These are phyloP conservation scores for Eimeria necatrix DNA, from an alignment of 169 alveolate species.

Conservation along the genomic window DNA sequence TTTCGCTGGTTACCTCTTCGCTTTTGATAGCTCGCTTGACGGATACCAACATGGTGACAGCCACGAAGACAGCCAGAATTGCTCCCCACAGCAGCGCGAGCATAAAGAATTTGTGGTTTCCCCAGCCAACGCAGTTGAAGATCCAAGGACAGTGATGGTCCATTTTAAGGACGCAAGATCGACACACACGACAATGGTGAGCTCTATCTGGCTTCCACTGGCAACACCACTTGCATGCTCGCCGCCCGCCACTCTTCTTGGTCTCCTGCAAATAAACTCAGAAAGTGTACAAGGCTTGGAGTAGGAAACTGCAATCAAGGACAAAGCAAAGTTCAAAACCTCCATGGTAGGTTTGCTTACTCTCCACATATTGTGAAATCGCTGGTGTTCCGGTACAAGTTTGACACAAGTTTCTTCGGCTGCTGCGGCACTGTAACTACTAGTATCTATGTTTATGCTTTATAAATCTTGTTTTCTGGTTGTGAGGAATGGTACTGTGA, in stretches of 20 bases:
- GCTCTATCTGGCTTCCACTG: slow-evolving; percentile 95
- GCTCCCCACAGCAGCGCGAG: slow-evolving; percentile 89
- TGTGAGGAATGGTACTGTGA: slow-evolving; percentile 64
- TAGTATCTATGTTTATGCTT: no score
- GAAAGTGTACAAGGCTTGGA: neutral
- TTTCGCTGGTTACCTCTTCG: slow-evolving; percentile 40
- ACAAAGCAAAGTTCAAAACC: no score
- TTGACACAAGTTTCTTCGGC: no score
- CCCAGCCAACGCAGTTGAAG: slow-evolving; percentile 93
- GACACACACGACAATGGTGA: slow-evolving; percentile 94
- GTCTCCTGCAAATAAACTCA: slow-evolving; percentile 88
- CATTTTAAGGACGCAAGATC: slow-evolving; percentile 92
- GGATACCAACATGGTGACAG: slow-evolving; percentile 87
- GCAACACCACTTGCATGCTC: slow-evolving; percentile 95
- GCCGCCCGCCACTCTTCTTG: slow-evolving; percentile 91
- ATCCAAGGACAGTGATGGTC: slow-evolving; percentile 96
- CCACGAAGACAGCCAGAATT: slow-evolving; percentile 85
- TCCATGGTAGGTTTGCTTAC: no score
- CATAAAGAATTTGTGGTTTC: slow-evolving; percentile 92
- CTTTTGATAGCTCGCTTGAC: slow-evolving; percentile 61
- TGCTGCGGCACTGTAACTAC: no score
- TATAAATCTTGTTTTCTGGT: neutral
- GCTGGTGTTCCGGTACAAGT: no score
- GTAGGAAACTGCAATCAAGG: neutral
- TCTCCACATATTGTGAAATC: no score